Evolutionary conservation across 306 rosid genomes (phyloP), one percentile per base, ranked within the genome.

Genomic region (Corylus avellana): DNA sequence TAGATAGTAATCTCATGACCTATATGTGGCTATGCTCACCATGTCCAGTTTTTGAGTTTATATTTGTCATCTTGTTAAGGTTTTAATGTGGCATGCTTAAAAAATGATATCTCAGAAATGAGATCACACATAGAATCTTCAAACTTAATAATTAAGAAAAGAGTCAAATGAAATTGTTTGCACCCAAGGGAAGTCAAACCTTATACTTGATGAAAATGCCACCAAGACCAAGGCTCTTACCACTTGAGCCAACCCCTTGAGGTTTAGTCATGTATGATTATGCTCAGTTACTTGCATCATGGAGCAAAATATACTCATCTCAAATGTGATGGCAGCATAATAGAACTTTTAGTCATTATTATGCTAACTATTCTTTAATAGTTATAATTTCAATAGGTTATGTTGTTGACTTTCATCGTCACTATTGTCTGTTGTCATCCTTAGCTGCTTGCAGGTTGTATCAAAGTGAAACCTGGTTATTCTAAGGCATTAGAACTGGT

Each of bases 381-480:
- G 53, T 68, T 54, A 25, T 50, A 62, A 5, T 62, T 62, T 62
- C 42, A 29, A 29, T 56, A 18, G 18, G 16, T 29, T 27, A 37
- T 4, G 7, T 62, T 10, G 29, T 62, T 29, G 8, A 62, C 7
- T 62, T 25, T 62, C 8, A 62, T 12, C 76, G 75, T 84, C 67
- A 84, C 78, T 74, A 64, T 53, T 68, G 46, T 78, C 20, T 77
- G 77, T 83, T 78, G 48, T 76, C 75, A 50, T 85, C 69, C 53
- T 75, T 85, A 94, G 97, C 85, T 94, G 85, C 90, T 92, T 77
- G 83, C 98, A 81, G 98, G 98, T 79, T 92, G 92, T 85, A 86
- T 63, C 78, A 94, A 86, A 88, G 77, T 79, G 59, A 88, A 92
- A 80, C 48, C 89, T 72, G 92, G 98, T 75, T 94, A 94, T 83